phyloP scores from a whole-genome alignment of 1,139 yeast species.

The Maudiozyma humilis region DNA sequence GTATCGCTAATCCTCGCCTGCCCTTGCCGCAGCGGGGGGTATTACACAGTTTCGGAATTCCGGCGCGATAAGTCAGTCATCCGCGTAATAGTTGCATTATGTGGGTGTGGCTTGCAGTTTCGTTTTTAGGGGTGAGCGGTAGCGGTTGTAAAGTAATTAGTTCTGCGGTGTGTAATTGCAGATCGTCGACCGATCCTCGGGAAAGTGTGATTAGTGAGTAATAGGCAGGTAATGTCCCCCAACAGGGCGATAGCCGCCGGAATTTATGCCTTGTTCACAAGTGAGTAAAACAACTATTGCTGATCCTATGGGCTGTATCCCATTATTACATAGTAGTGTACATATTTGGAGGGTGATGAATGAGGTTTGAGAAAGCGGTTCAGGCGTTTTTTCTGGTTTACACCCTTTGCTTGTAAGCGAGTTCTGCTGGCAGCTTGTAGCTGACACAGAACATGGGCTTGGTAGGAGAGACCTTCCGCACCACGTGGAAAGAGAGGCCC shows the following conservation, averaged over 20 bases:
- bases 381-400: background rate
- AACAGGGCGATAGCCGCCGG: too few species aligned
- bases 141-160: background rate
- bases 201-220: too few species aligned
- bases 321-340: background rate
- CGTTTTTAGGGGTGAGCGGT: background rate
- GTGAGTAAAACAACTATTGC: too few species aligned
- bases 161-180: background rate
- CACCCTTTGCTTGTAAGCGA: slow-evolving; percentile 43
- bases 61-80: background rate
- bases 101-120: too few species aligned
- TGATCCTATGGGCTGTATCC: too few species aligned
- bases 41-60: background rate
- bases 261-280: too few species aligned
- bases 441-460: slow-evolving; percentile 92
- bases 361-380: background rate
- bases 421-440: slow-evolving; percentile 66
- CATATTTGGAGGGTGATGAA: too few species aligned
- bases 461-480: slow-evolving; percentile 91
- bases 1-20: too few species aligned
- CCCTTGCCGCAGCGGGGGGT: too few species aligned
- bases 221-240: too few species aligned
- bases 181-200: too few species aligned
- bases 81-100: too few species aligned
- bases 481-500: slow-evolving; percentile 60